Evolutionary conservation across 1,284 basidiomycete species (phyloP), one percentile per base, ranked within the genome.

Genomic region (Leccinum proliferum): DNA sequence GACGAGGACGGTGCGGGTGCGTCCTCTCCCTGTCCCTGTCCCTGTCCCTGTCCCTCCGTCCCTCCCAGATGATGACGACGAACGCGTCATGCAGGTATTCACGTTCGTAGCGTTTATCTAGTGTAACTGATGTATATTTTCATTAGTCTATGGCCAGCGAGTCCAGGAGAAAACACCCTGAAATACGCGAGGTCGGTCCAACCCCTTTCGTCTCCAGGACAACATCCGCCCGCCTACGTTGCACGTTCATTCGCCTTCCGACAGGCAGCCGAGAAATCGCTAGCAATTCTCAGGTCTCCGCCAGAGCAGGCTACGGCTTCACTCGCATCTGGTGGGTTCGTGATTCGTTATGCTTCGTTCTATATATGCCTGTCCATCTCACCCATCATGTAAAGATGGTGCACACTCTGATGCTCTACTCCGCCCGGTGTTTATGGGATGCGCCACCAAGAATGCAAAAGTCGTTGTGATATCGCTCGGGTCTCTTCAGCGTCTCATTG

Each of bases 361-460:
- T 37, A 6, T 12, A 21, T 12, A 3, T 29, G 5, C 32, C 15
- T 57, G 58, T 59, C 10, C 21, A 48, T 63, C 63, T 67, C 55
- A 73, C 60, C 2, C n/a, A 6, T 56, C 12, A 50, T 14, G 6
- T 2, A 10, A 63, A 93, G 91, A 93, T 81, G 84, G 87, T 32
- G 84, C 87, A 15, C 88, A 93, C 70, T 86, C 91, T 4, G 86
- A 92, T 61, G 89, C 90, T 61, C 82, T 98, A 29, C 83, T 98
- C 35, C 82, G 86, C 58, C 96, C 97, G 0, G 88, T 99, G 3
- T 93, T 96, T 70, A 93, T 97, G 83, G 95, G 94, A 58, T 96
- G 95, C 73, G 88, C 90, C 55, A 97, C 94, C 10, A 94, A 92
- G 77, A 93, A 95, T 67, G 87, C 92, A 3, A 98, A 98, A 81